Evolutionary conservation across 2,329 filamentous ascomycete genomes (phyloP), one percentile per base, ranked within the genome.

Genomic region (Colletotrichum australisinense): DNA sequence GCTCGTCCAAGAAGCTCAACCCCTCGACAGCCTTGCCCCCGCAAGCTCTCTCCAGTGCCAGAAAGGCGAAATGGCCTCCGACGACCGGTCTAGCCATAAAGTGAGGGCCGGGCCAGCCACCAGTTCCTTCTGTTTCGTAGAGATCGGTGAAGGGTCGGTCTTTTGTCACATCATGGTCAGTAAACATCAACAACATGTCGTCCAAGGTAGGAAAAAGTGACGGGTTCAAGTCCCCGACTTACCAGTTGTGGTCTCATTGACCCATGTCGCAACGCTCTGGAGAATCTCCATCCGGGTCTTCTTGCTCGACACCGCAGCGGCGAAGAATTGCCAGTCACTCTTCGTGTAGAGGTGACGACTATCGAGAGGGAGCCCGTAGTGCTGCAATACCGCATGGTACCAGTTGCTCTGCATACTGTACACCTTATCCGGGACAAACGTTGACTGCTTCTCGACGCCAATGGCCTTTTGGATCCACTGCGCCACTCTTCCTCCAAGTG

Each of bases 301-400:
- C 79, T 89, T 89, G 76, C 91, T 91, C 4, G 94, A 90, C 5
- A 97, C 93, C 1, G 94, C 93, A 59, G 95, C 94, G 0, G 94
- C 93, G 81, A 97, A 95, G 81, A 97, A 95, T 78, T 97, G 93
- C 95, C 95, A 97, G 83, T 97, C 95, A 35, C 93, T 95, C 84
- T 97, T 97, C 42, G 94, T 93, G 82, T 97, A 97, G 3, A 96
- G 82, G 81, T 97, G 94, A 56, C 95, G 90, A 76, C 90, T 93
- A 82, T 97, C 95, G 8, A 97, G 88, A 0, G 95, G 94, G 4
- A 97, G 84, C 1, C 95, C 95, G 81, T 96, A 97, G 78, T 90
- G 91, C 81, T 97, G 94, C 76, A 94, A 89, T 11, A 96, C 94
- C 16, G 90, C 88, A 75, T 90, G 87, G 84, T 97, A 97, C 94